A percentile compares a stretch with the other conserved stretches of the same genome.
phyloP scores from a whole-genome alignment of 2,329 filamentous ascomycete species.

The Periconia sp. region DNA sequence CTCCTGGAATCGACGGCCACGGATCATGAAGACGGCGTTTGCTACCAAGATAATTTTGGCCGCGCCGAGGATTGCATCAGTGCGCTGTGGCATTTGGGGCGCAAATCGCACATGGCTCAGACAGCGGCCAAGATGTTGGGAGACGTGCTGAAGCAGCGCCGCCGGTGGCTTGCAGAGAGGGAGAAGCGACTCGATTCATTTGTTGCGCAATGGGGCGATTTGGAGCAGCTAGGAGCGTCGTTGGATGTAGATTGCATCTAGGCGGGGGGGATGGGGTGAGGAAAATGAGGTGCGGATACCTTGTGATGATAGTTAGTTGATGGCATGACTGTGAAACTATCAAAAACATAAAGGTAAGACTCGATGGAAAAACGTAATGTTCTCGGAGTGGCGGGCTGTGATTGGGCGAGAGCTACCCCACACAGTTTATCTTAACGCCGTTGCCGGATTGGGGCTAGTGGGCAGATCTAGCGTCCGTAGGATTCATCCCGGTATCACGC shows the following conservation, averaged over 20 bases:
- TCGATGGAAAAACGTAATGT: no score
- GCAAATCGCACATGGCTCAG: constrained; percentile 57
- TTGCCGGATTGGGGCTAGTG: no score
- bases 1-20: constrained; percentile 41
- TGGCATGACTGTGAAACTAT: no score
- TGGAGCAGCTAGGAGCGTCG: constrained; percentile 19
- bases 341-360: no score
- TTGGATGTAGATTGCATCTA: constrained; percentile 22
- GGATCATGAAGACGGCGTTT: neutral
- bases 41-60: constrained; percentile 31
- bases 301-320: neutral
- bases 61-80: constrained; percentile 54
- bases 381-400: no score
- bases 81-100: constrained; percentile 58
- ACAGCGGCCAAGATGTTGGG: constrained; percentile 44
- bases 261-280: neutral
- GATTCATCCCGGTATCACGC: no score
- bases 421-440: no score
- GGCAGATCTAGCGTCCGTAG: no score
- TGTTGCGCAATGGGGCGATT: constrained; percentile 27
- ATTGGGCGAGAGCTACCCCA: no score
- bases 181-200: constrained; percentile 9
- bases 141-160: constrained; percentile 33
- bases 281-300: neutral
- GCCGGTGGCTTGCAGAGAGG: constrained; percentile 5